Base-by-base conservation (phyloP, 1,284 basidiomycete species). In the Rugiboletus extremiorientalis region DNA sequence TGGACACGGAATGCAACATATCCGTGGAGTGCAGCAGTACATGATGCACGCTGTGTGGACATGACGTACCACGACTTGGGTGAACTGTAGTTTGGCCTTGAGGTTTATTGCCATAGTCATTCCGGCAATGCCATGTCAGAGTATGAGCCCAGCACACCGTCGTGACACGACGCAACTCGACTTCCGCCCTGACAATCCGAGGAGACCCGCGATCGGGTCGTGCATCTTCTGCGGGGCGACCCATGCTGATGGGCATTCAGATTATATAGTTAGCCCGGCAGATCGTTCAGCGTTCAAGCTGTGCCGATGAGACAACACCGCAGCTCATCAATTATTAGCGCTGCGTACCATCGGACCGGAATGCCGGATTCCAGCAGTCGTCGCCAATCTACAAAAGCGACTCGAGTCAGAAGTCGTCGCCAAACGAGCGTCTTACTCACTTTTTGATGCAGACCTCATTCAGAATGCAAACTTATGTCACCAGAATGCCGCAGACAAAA, bases 81-180 rank as follows among this genome's bases (percentile, higher is more conserved):
- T 54, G 48, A 63, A 66, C 34, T 49, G 46, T 20, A 69, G 50
- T 37, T 65, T 55, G 22, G 40, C 50, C 63, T 79, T 79, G 53
- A 84, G 63, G 6, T 73, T 74, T 51, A 84, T 79, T 71, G 56
- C 36, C 27, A 38, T 31, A 22, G 79, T 72, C 44, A 84, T 77
- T 9, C 81, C 81, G 5, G 74, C 76, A 51, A 81, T 58, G 2
- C 68, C 72, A 47, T n/a, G 22, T 30, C 41, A 30, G 34, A 31
- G 14, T 23, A 12, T 57, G 16, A 38, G 30, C 33, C 23, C 9
- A 6, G 22, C 40, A 5, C 9, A 30, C 33, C 52, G 31, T 30
- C 14, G 25, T n/a, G 22, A 23, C 16, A 45, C 9, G 38, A 34
- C 23, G 38, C 37, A 23, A 38, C 18, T 56, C 18, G 42, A 76